Percentiles rank a stretch among this genome's conserved stretches.
phyloP scores from a whole-genome alignment of 169 alveolate species.

The Cryptosporidium bovis region DNA sequence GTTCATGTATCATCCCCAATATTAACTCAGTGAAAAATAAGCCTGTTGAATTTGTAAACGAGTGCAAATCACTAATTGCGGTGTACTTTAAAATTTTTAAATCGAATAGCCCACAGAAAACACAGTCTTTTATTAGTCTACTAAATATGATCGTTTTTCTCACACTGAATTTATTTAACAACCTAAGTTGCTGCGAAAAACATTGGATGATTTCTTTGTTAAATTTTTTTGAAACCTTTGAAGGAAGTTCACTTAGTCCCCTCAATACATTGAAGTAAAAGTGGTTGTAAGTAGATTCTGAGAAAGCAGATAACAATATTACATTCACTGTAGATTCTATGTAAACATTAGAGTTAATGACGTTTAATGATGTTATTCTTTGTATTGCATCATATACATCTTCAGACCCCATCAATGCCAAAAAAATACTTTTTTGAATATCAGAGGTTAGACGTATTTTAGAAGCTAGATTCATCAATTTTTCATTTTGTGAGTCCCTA shows the following conservation, averaged over 20 bases:
- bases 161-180: slow-evolving; percentile 17
- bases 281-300: slow-evolving; percentile 33
- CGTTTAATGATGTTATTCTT: slow-evolving; percentile 37
- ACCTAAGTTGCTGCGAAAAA: slow-evolving; percentile 35
- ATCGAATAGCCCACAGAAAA: slow-evolving; percentile 38
- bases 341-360: slow-evolving; percentile 20
- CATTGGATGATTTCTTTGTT: slow-evolving; percentile 7
- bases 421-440: slow-evolving; percentile 66
- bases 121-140: slow-evolving; percentile 33
- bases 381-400: slow-evolving; percentile 51
- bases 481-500: neutral
- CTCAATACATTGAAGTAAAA: slow-evolving; percentile 34
- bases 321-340: slow-evolving; percentile 20
- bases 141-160: slow-evolving; percentile 36
- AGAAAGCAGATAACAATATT: slow-evolving; percentile 33
- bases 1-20: neutral
- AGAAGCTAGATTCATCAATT: slow-evolving; percentile 35
- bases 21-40: slow-evolving; percentile 40
- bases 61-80: neutral
- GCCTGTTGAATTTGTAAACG: slow-evolving; percentile 16
- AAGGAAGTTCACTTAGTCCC: slow-evolving; percentile 35
- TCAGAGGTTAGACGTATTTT: slow-evolving; percentile 54
- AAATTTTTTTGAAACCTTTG: slow-evolving; percentile 39
- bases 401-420: slow-evolving; percentile 47
- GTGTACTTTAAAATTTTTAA: slow-evolving; percentile 35